Conservation (phyloP, 306 rosid genomes). For the Phaseolus lunatus region DNA sequence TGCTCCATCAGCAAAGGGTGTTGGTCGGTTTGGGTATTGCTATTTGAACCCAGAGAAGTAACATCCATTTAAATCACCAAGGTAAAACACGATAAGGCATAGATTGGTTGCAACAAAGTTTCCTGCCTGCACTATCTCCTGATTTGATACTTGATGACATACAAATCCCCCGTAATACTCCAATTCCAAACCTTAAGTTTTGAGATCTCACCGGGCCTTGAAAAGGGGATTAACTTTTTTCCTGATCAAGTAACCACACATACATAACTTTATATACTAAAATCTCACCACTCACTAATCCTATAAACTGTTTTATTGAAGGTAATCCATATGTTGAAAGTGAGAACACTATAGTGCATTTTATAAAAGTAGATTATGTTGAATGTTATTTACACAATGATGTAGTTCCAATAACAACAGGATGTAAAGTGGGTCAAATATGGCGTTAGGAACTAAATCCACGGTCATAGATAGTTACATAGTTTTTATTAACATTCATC, state of each 20-base stretch:
- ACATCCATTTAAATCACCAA: conserved; percentile 73
- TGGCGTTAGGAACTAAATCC: conserved; percentile 14
- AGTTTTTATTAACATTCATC: conserved; percentile 54
- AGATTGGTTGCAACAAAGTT: conserved; percentile 44
- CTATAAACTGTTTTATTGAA: conserved; percentile 10
- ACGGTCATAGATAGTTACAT: neutral
- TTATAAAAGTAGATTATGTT: conserved; percentile 11
- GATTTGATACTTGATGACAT: conserved; percentile 25
- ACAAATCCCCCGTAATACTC: conserved; percentile 25
- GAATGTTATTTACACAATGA: conserved; percentile 5
- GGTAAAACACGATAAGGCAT: conserved; percentile 54
- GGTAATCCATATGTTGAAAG: neutral
- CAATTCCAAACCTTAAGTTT: conserved; percentile 9
- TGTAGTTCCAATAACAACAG: conserved; percentile 9
- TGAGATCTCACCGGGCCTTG: conserved; percentile 39
- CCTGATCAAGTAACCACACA: conserved; percentile 48
- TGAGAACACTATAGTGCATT: neutral
- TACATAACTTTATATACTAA: conserved; percentile 26
- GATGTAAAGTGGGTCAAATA: conserved; percentile 12
- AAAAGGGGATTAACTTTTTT: conserved; percentile 19
- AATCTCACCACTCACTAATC: neutral
- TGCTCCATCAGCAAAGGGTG: conserved; percentile 74
- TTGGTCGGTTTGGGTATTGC: conserved; percentile 55
- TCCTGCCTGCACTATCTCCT: conserved; percentile 41
- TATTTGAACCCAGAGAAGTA: conserved; percentile 55